Evolutionary conservation across 78 protist species (phyloP).

Genomic region (Dictyostelium capitatum): DNA sequence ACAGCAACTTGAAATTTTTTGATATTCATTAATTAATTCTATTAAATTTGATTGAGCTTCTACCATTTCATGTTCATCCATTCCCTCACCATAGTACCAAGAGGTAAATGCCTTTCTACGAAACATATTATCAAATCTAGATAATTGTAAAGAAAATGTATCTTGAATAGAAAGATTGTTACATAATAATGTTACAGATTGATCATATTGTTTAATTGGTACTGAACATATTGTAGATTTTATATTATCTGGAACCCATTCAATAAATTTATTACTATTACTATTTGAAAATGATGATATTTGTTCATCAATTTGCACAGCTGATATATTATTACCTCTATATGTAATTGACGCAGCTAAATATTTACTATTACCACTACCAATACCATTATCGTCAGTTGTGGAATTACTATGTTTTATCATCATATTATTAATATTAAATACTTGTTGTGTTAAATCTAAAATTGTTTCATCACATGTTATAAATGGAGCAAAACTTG

Average conservation of each 20-base stretch:
- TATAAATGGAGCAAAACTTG: conserved; percentile 98
- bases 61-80: conserved; percentile 99
- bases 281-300: conserved; percentile 95
- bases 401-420: no score
- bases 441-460: conserved; percentile 99
- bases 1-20: no score
- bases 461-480: conserved; percentile 94
- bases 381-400: no score
- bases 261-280: conserved; percentile 97
- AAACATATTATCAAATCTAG: conserved; percentile 99
- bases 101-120: conserved; percentile 99
- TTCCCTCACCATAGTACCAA: conserved; percentile 99
- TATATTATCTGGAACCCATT: conserved; percentile 99
- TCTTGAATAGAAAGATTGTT: conserved; percentile 99
- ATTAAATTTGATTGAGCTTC: conserved; percentile 99
- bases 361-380: no score
- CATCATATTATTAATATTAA: conserved; percentile 99
- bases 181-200: conserved; percentile 98
- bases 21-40: conserved; percentile 98
- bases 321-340: conserved; percentile 95
- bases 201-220: conserved; percentile 97
- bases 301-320: conserved; percentile 99
- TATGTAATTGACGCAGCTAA: conserved; percentile 97
- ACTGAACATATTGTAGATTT: conserved; percentile 98
- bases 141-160: conserved; percentile 96